Evolutionary conservation across 257 asterid species (phyloP).

Genomic region (Sherardia arvensis): DNA sequence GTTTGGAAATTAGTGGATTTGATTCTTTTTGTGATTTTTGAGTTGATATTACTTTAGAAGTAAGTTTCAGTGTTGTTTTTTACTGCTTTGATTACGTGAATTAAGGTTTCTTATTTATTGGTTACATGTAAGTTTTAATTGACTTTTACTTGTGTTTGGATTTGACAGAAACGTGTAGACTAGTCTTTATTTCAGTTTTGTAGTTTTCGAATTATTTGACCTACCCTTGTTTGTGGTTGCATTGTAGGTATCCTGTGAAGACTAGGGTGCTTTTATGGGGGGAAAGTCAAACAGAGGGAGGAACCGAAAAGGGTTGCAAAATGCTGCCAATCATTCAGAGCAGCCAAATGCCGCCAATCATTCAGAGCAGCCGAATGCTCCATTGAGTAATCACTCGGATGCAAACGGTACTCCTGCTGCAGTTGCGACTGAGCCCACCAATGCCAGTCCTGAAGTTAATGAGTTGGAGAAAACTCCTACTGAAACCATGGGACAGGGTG

Average conservation of each 20-base stretch:
- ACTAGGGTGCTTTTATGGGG: slow-evolving; percentile 50
- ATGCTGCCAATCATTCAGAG: slow-evolving; percentile 23
- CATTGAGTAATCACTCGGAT: slow-evolving; percentile 30
- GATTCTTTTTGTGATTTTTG: background rate
- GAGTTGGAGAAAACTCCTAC: slow-evolving; percentile 31
- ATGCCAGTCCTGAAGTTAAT: slow-evolving; percentile 28
- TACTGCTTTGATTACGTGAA: background rate
- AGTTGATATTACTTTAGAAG: background rate
- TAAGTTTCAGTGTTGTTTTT: background rate
- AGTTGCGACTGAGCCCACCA: slow-evolving; percentile 22
- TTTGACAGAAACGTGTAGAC: background rate
- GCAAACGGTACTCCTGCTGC: slow-evolving; percentile 42
- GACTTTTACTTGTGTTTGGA: background rate
- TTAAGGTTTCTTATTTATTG: background rate
- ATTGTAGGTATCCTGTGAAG: slow-evolving; percentile 8
- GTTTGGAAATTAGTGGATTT: background rate
- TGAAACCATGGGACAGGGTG: slow-evolving; percentile 48
- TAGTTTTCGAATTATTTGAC: background rate
- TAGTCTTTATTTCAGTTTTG: background rate
- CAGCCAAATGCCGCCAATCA: slow-evolving; percentile 33
- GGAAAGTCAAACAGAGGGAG: slow-evolving; percentile 77
- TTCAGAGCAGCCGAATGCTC: slow-evolving; percentile 36
- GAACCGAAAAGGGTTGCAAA: slow-evolving; percentile 58
- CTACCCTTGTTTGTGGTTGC: slow-evolving; percentile 1
- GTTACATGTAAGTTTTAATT: background rate